Percentiles rank a stretch among this genome's conserved stretches.
phyloP scores from a whole-genome alignment of 306 rosid species.

The Abrus precatorius region DNA sequence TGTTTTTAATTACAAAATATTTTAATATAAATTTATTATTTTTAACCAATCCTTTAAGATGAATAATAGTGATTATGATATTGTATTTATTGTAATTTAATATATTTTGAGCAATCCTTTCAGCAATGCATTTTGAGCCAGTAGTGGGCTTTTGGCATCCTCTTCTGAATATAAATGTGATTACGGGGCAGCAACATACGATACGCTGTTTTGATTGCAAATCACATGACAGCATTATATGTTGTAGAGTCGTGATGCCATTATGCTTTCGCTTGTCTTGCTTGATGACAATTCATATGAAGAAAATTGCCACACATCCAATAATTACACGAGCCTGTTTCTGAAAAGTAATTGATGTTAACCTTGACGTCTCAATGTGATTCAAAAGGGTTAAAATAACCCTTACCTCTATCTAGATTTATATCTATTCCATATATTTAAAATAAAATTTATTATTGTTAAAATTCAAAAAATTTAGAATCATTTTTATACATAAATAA shows the following conservation, averaged over 20 bases:
- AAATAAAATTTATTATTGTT: no score
- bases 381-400: neutral
- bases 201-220: neutral
- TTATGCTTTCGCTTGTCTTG: slow-evolving; percentile 4
- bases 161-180: neutral
- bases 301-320: neutral
- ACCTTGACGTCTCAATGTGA: slow-evolving; percentile 5
- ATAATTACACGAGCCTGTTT: neutral
- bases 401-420: neutral
- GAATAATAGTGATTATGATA: no score
- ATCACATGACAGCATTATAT: neutral
- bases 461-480: no score
- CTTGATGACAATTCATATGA: neutral
- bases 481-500: no score
- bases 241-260: neutral
- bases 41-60: no score
- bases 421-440: no score
- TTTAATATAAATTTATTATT: no score
- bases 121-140: neutral
- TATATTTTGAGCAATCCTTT: no score
- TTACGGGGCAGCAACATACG: neutral
- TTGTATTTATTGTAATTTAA: no score
- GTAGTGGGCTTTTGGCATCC: neutral
- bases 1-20: no score
- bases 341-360: slow-evolving; percentile 11